Conservation (phyloP, 148 eudicot genomes). For the Rhododendron molle region DNA sequence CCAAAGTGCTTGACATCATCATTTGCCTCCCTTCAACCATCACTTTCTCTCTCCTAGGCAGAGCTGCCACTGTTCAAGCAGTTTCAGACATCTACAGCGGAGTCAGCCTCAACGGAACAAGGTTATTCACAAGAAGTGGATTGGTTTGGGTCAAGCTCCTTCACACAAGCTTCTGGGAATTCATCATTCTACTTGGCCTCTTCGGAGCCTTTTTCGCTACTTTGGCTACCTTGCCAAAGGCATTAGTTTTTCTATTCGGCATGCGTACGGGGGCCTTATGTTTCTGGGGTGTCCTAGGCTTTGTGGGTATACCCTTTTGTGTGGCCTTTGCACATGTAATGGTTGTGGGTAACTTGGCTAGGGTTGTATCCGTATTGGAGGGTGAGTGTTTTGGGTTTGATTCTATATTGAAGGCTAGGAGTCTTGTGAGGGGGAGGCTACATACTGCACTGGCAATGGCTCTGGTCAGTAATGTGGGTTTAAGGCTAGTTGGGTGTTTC, state of each 20-base stretch:
- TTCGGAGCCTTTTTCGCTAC: conserved; percentile 1
- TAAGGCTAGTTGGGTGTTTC: conserved; percentile 12
- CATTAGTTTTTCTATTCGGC: background rate
- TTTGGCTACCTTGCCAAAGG: conserved; percentile 6
- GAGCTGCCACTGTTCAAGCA: conserved; percentile 15
- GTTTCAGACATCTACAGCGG: conserved; percentile 9
- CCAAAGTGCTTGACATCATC: conserved; percentile 11
- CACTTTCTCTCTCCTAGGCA: conserved; percentile 14
- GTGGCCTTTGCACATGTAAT: conserved; percentile 10
- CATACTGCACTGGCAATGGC: conserved; percentile 8
- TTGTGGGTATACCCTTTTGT: conserved; percentile 14
- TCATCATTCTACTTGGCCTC: background rate
- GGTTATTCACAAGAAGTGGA: conserved; percentile 2
- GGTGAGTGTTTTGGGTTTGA: background rate
- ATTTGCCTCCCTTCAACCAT: conserved; percentile 10
- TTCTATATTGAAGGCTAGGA: background rate
- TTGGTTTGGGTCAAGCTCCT: conserved; percentile 13
- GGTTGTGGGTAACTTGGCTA: background rate
- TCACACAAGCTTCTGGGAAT: conserved; percentile 12
- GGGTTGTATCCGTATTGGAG: background rate
- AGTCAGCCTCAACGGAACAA: conserved; percentile 1
- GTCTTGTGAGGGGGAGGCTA: conserved; percentile 3
- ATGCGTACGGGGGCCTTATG: background rate
- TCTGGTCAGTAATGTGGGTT: conserved; percentile 7
- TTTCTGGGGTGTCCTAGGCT: conserved; percentile 12